Evolutionary conservation across 2,329 filamentous ascomycete species (phyloP), one percentile per base, ranked within the genome.

Genomic region (Trichoderma simmonsii): DNA sequence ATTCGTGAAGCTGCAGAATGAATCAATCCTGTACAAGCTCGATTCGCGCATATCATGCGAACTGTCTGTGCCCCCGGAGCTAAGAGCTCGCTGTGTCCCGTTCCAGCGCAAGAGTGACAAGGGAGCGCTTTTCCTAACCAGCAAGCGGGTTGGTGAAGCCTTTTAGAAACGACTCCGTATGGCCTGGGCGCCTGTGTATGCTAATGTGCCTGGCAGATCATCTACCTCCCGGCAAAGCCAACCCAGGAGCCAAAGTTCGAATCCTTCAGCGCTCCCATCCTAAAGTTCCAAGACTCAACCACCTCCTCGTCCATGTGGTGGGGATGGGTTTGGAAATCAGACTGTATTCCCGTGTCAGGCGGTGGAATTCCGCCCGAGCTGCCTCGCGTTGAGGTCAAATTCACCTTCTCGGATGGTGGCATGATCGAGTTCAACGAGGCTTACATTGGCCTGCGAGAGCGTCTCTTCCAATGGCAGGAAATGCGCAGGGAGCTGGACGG

Each of bases 361-460:
- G 96, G 96, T 48, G 93, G 93, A 64, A 93, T 98, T 65, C 93
- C 95, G 0, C 83, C 91, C 6, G 86, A 91, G 26, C 87, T 93
- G 73, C 87, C 91, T 21, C 89, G 91, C 32, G 86, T 97, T 57
- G 93, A 96, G 77, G 82, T 97, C 75, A 94, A 93, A 80, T 87
- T 98, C 77, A 94, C 91, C 26, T 98, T 98, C 85, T 95, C 94
- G 79, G 95, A 98, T 74, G 95, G 95, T 57, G 95, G 95, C n/a
- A 95, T 95, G 72, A 96, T 92, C 80, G 94, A 97, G 76, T 98
- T 97, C 79, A 91, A 95, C 77, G 88, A 89, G 65, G 89, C 89
- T 67, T 97, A 95, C 78, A 93, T 97, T 77, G 87, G 92, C 71
- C 90, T 98, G 75, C 94, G 93, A 79, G 95, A 97, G 79, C 88